Conservation (phyloP, 768 basidiomycete species). For the Asterophora lycoperdoides region DNA sequence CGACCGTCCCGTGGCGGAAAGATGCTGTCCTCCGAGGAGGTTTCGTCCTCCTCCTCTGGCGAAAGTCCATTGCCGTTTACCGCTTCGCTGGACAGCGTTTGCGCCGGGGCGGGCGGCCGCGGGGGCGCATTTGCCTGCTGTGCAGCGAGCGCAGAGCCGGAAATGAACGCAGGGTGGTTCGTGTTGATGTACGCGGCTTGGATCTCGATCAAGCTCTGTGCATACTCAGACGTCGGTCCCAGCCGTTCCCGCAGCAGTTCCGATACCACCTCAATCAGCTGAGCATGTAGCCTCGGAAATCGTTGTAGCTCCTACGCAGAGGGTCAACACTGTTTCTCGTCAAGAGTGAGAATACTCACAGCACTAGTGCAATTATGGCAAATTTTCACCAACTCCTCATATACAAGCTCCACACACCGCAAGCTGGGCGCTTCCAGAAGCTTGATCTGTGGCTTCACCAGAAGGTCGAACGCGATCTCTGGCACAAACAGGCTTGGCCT, state of each 20-base stretch:
- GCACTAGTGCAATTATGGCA: conserved; percentile 96
- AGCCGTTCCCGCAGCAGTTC: conserved; percentile 92
- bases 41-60: conserved; percentile 58
- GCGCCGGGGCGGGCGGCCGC: conserved; percentile 41
- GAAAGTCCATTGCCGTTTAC: conserved; percentile 46
- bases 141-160: conserved; percentile 65
- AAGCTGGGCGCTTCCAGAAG: conserved; percentile 90
- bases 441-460: conserved; percentile 98
- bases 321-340: not conserved
- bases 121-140: conserved; percentile 42
- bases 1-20: conserved; percentile 53
- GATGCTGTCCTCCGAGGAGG: conserved; percentile 54
- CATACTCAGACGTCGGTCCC: conserved; percentile 95
- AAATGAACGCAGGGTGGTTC: conserved; percentile 93
- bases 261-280: conserved; percentile 94
- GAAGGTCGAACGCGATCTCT: conserved; percentile 92
- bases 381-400: conserved; percentile 98
- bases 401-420: conserved; percentile 95
- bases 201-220: conserved; percentile 91
- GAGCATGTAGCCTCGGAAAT: conserved; percentile 90
- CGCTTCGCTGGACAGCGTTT: conserved; percentile 65
- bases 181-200: conserved; percentile 99
- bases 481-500: conserved; percentile 95
- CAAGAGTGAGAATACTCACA: conserved; percentile 41
- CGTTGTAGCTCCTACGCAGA: conserved; percentile 79